Base-by-base conservation (phyloP, 2,329 filamentous ascomycete genomes). In the Lachnellula cervina region DNA sequence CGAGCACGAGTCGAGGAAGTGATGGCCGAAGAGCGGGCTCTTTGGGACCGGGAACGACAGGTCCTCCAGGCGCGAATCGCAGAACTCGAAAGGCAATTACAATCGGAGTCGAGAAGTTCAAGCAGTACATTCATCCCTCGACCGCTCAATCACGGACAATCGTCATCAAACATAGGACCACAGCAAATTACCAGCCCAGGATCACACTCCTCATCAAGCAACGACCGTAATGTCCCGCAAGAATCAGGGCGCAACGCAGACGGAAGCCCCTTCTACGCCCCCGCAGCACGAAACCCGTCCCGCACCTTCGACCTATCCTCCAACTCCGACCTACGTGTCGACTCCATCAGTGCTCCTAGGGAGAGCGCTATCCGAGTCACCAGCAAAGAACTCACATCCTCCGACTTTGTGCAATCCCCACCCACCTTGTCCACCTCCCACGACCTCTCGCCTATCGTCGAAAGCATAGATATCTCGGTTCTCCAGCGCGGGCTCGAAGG, bases 401-500 rank as follows among this genome's bases (percentile, higher is more conserved):
- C 66, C 3, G 67, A 70, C 57, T 70, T 70, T 44, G 60, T 60
- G 2, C 55, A 64, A 21, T 61, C 59, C 13, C 59, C 63, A 28
- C 43, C 45, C 7, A 38, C 4, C 28, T 32, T 11, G 8, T 32
- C 32, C 11, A 37, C 21, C 14, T 40, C 38, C 38, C 52, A 61
- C 40, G 57, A 64, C 19, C 55, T 62, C 16, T 50, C 51, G n/a
- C 34, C 57, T 2, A 64, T 66, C 19, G 53, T 57, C 19, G 66
- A 67, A 54, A 74, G 78, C 28, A 80, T 85, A 50, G 82, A 84
- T 56, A 77, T 85, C 9, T 76, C 79, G 44, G 76, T 79, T 57
- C 79, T 84, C 25, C 77, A 83, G 60, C 80, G 81, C 3, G 77
- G 78, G 32, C 70, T 84, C n/a, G 82, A 85, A 64, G 81, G 82